Evolutionary conservation across 2,329 filamentous ascomycete genomes (phyloP), one percentile per base, ranked within the genome.

Genomic region (Botrytis pseudocinerea): DNA sequence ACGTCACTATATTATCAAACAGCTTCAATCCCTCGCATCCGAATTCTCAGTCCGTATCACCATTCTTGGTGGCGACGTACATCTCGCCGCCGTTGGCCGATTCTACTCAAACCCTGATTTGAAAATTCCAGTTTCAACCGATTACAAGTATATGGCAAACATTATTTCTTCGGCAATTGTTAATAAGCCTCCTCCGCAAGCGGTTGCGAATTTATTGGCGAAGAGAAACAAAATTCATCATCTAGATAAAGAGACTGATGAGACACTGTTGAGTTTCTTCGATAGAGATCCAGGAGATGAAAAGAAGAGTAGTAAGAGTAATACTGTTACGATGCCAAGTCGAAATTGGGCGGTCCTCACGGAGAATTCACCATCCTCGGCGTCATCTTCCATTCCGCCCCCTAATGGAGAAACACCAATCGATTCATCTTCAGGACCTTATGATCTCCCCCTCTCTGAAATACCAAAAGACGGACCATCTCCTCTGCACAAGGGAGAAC

Each of bases 111-210:
- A 96, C 79, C 93, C 94, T 12, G 91, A 91, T 78, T 86, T 96
- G 62, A 87, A 91, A 70, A 87, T 97, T 48, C 87, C 93, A 0
- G 92, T 91, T 72, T 92, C 95, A 80, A 87, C 91, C 74, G 96
- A 99, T 82, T 92, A 94, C 81, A 90, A 96, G 72, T 98, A 98
- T 82, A 98, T 99, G 90, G 92, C 91, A 69, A 99, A 99, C 80
- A 88, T 99, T 32, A 88, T 98, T 70, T 97, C 94, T 9, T 98
- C 95, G 0, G 95, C 95, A 46, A 98, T 99, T 79, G 95, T 97
- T 77, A 98, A 99, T 81, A 95, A 95, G 78, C 96, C 96, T 3
- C 94, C 95, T 22, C 94, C 95, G 1, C 90, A 92, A 81, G 95
- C 84, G 78, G 92, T 99, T 80, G 94, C 94, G 18, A 97, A 99